Evolutionary conservation across 257 asterid genomes (phyloP), one percentile per base, ranked within the genome.

Genomic region (Ophiorrhiza pumila): DNA sequence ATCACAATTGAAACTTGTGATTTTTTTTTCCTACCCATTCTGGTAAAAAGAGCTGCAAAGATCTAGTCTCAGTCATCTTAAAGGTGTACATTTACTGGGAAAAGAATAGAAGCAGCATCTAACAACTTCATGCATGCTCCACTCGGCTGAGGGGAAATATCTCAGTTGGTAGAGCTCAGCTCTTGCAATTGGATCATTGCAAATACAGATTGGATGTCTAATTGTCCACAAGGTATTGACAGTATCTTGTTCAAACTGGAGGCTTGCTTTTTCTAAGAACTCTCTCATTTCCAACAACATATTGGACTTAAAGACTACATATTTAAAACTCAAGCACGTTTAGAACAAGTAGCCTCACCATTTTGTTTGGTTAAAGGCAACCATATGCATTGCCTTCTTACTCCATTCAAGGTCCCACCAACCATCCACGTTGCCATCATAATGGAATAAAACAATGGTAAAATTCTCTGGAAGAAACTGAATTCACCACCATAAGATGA

Each of bases 381-480:
- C 96, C 76, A 95, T 84, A 81, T 95, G 99, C 80, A 86, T 74
- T 82, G 97, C 95, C 73, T 85, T 89, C 78, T 75, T 84, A 80
- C 97, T 90, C 99, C 99, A 95, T 68, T 82, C 84, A 78, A 92
- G 82, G 76, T 90, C 90, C 79, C 84, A 76, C 99, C 99, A 95
- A 56, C 90, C 99, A 80, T 92, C 89, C 89, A 92, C 84, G 61
- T 87, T 86, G 59, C 96, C 97, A 77, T 95, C 99, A 75, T 95
- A 95, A 73, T 95, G 99, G 88, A 95, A 95, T 64, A 95, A 82
- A 59, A 89, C 80, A 71, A 92, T 79, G 15, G 98, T 89, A 81
- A 95, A 95, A 73, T 90, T 92, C 82, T 84, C 98, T 79, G 90
- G 62, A 92, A 84, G 98, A 92, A 95, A 95, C 99, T 95, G 99